Conservation (phyloP, 2,329 filamentous ascomycete species). For the Thermothelomyces thermophilus region DNA sequence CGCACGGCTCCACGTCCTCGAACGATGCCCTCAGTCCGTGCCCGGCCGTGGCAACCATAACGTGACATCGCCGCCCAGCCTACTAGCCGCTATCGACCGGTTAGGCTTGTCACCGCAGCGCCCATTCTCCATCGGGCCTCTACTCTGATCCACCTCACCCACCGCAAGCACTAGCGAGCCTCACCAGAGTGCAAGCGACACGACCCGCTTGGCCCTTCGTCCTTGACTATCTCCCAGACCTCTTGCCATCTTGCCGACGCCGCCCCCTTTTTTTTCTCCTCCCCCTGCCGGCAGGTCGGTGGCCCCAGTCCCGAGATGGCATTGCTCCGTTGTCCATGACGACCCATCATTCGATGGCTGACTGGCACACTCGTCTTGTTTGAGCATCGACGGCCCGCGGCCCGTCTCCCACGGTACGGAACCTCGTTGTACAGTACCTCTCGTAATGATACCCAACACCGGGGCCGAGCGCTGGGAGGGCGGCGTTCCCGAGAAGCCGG, state of each 20-base stretch:
- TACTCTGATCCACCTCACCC: constrained; percentile 6
- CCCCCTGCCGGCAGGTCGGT: too few relatives aligned
- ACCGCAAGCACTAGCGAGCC: constrained; percentile 6
- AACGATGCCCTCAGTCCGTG: constrained; percentile 11
- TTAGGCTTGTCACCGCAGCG: constrained; percentile 17
- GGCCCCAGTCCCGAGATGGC: too few relatives aligned
- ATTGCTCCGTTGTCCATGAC: too few relatives aligned
- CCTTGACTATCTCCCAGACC: too few relatives aligned
- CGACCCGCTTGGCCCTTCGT: too few relatives aligned
- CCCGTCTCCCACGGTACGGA: constrained; percentile 15
- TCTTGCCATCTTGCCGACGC: too few relatives aligned
- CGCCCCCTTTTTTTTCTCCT: too few relatives aligned
- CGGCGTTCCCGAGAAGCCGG: constrained; percentile 16
- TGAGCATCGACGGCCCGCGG: constrained; percentile 23
- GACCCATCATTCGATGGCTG: too few relatives aligned
- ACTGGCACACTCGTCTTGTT: too few relatives aligned
- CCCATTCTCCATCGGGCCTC: constrained; percentile 7
- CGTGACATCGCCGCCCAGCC: constrained; percentile 21
- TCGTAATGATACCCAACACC: constrained; percentile 6
- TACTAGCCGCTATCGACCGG: constrained; percentile 15
- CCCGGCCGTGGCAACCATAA: constrained; percentile 10
- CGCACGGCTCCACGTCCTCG: constrained; percentile 20
- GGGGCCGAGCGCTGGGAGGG: constrained; percentile 1
- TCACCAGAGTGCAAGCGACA: constrained; percentile 2
- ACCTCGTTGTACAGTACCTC: neutral